A percentile compares a stretch with the other conserved stretches of the same genome.
phyloP scores from a whole-genome alignment of 73 alveolate species.

The Paramecium caudatum region DNA sequence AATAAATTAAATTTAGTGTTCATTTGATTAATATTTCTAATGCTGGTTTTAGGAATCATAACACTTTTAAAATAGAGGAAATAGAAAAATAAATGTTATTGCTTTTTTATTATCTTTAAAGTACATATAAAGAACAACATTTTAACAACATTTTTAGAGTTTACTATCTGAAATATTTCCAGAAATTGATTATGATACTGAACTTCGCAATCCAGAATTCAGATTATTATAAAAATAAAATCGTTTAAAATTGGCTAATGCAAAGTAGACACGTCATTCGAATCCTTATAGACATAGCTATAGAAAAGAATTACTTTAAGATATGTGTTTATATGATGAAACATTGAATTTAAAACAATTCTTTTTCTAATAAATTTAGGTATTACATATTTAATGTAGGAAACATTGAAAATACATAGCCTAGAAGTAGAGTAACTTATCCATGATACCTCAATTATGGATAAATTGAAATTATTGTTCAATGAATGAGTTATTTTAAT shows the following conservation, averaged over 20 bases:
- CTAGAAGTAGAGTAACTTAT: no score
- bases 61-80: background rate
- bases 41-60: background rate
- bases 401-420: no score
- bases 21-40: background rate
- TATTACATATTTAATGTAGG: background rate
- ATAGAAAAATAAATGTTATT: background rate
- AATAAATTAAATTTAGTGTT: background rate
- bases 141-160: background rate
- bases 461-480: no score
- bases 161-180: background rate
- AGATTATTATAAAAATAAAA: background rate
- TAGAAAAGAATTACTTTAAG: background rate
- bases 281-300: background rate
- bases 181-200: slow-evolving; percentile 5
- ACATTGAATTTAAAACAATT: background rate
- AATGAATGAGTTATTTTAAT: slow-evolving; percentile 3
- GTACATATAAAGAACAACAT: background rate
- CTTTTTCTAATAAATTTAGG: background rate
- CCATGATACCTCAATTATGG: no score
- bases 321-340: background rate
- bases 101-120: background rate
- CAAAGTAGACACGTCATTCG: background rate
- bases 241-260: background rate
- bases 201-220: background rate